Conservation (phyloP, 2,329 filamentous ascomycete species). For the Pleomassaria siparia region DNA sequence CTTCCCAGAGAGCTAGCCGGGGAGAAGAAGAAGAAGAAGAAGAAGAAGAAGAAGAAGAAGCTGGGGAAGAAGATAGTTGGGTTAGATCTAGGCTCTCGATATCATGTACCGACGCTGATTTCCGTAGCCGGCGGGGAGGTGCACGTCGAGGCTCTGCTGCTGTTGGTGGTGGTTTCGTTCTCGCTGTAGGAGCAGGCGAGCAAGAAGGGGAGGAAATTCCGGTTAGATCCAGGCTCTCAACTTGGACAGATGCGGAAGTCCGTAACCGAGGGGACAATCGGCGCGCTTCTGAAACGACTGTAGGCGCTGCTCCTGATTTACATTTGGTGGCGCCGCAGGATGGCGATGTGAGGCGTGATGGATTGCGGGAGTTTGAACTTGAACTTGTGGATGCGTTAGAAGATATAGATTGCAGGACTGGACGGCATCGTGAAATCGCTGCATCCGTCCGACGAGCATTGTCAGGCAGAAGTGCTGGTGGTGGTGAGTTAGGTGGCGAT, state of each 20-base stretch:
- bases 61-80: conserved; percentile 16
- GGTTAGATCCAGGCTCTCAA: no score
- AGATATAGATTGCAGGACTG: conserved; percentile 28
- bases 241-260: no score
- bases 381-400: conserved; percentile 22
- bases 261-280: no score
- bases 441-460: conserved; percentile 8
- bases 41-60: no score
- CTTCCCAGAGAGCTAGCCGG: no score
- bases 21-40: no score
- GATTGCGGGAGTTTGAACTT: background rate
- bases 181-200: no score
- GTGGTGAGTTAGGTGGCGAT: conserved; percentile 16
- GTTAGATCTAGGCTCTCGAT: conserved; percentile 28
- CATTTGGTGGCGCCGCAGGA: conserved; percentile 3
- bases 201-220: no score
- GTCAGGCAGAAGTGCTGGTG: background rate
- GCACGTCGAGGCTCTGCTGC: conserved; percentile 14
- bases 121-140: conserved; percentile 25
- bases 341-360: conserved; percentile 3
- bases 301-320: background rate
- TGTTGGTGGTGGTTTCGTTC: background rate
- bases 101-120: conserved; percentile 12
- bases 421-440: conserved; percentile 12
- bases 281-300: no score